A percentile compares a stretch with the other conserved stretches of the same genome.
phyloP scores from a whole-genome alignment of 2,329 filamentous ascomycete genomes.

The Alternaria metachromatica region DNA sequence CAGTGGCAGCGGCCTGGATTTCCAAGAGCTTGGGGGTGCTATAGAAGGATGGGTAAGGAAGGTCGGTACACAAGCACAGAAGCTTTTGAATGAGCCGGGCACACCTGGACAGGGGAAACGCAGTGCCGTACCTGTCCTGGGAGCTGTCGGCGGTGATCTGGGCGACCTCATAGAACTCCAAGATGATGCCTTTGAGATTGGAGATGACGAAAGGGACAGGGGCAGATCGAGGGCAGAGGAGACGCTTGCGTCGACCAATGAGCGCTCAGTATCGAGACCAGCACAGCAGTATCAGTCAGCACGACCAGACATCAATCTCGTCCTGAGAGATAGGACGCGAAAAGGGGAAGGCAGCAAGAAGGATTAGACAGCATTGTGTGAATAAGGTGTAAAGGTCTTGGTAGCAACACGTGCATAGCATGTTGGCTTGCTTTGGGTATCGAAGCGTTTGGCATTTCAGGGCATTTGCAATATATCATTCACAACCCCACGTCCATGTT shows the following conservation, averaged over 20 bases:
- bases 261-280: conserved; percentile 18
- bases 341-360: conserved; percentile 36
- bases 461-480: conserved; percentile 9
- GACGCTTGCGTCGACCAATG: conserved; percentile 20
- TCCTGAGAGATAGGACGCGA: conserved; percentile 34
- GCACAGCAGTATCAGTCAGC: conserved; percentile 40
- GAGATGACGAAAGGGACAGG: conserved; percentile 40
- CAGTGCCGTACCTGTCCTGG: conserved; percentile 43
- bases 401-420: conserved; percentile 8
- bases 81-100: conserved; percentile 42
- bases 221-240: conserved; percentile 31
- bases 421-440: conserved; percentile 9
- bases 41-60: conserved; percentile 92
- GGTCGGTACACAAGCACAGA: conserved; percentile 69
- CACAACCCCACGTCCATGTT: not conserved
- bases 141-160: conserved; percentile 55
- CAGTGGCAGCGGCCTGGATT: conserved; percentile 49
- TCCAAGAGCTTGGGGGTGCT: conserved; percentile 85
- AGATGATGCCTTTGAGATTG: conserved; percentile 60
- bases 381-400: conserved; percentile 10
- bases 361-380: conserved; percentile 27
- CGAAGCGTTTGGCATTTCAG: conserved; percentile 19
- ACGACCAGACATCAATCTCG: conserved; percentile 39
- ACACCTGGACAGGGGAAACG: conserved; percentile 39
- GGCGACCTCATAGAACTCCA: conserved; percentile 76